A percentile compares a stretch with the other conserved stretches of the same genome.
phyloP scores from a whole-genome alignment of 495 filamentous ascomycete genomes.

The Neurospora sp. region DNA sequence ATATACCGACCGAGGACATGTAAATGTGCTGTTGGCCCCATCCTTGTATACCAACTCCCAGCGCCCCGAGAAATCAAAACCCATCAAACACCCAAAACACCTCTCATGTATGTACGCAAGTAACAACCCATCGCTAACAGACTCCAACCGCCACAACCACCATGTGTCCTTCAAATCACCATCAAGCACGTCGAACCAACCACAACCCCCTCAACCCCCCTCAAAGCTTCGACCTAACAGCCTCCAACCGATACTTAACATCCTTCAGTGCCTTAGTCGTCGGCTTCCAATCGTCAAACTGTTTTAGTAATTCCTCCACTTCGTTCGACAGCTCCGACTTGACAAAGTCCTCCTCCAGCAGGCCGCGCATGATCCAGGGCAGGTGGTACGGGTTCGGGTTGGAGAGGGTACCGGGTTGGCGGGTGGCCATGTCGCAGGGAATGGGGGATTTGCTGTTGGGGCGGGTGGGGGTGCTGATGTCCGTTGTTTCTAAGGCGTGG shows the following conservation, averaged over 20 bases:
- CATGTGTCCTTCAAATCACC: neutral
- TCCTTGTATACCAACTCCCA: neutral
- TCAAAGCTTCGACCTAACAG: constrained; percentile 73
- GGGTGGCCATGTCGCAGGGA: neutral
- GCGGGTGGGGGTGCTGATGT: constrained; percentile 37
- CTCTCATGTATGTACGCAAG: neutral
- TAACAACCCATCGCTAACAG: neutral
- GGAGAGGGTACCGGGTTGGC: constrained; percentile 31
- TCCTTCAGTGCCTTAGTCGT: constrained; percentile 83
- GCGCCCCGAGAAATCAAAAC: neutral
- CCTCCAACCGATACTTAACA: constrained; percentile 91
- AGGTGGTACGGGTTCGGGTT: constrained; percentile 74
- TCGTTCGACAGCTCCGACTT: constrained; percentile 67
- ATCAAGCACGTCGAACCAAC: neutral
- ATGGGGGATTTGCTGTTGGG: constrained; percentile 13
- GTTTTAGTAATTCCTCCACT: constrained; percentile 64
- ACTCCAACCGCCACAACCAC: neutral
- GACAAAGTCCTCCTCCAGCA: constrained; percentile 88
- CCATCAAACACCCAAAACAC: neutral
- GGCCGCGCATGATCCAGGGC: constrained; percentile 86
- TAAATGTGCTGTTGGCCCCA: neutral
- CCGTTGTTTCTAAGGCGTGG: constrained; percentile 77
- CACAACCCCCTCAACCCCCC: too few species aligned
- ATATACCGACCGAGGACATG: neutral
- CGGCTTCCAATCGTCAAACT: constrained; percentile 94